Evolutionary conservation across 352 stramenopile species (phyloP).

Genomic region (Phytopythium sindhum): DNA sequence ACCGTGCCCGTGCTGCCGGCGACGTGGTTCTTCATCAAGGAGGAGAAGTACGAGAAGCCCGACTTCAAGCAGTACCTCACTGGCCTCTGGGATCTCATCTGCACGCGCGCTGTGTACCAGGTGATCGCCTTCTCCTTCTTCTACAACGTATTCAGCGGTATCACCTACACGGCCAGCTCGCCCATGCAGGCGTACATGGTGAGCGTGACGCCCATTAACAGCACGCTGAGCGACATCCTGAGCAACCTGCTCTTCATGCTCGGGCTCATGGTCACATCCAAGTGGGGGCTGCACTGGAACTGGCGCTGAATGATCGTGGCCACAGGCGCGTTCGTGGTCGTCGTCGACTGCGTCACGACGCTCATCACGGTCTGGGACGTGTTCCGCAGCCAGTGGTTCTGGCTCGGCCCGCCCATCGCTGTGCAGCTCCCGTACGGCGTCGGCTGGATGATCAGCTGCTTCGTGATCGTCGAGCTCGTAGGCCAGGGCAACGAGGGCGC

Average conservation of each 20-base stretch:
- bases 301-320: constrained; percentile 28
- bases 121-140: constrained; percentile 36
- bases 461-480: constrained; percentile 17
- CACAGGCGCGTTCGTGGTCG: constrained; percentile 17
- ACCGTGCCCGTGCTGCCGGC: constrained; percentile 22
- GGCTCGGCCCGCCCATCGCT: constrained; percentile 29
- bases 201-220: constrained; percentile 25
- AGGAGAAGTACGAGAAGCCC: constrained; percentile 19
- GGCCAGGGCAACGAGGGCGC: constrained; percentile 22
- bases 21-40: constrained; percentile 31
- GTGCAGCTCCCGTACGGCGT: constrained; percentile 41
- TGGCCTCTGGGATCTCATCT: constrained; percentile 25
- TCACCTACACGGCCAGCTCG: constrained; percentile 26
- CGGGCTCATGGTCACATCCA: constrained; percentile 29
- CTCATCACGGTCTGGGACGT: constrained; percentile 32
- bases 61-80: constrained; percentile 26
- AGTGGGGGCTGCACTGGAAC: constrained; percentile 34
- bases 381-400: constrained; percentile 35
- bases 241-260: constrained; percentile 26
- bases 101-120: constrained; percentile 34
- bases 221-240: constrained; percentile 22
- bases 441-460: constrained; percentile 35
- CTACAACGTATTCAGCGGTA: constrained; percentile 19
- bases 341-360: constrained; percentile 17
- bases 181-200: constrained; percentile 23